Evolutionary conservation across 148 eudicot species (phyloP).

Genomic region (Salicornia ramosissima): DNA sequence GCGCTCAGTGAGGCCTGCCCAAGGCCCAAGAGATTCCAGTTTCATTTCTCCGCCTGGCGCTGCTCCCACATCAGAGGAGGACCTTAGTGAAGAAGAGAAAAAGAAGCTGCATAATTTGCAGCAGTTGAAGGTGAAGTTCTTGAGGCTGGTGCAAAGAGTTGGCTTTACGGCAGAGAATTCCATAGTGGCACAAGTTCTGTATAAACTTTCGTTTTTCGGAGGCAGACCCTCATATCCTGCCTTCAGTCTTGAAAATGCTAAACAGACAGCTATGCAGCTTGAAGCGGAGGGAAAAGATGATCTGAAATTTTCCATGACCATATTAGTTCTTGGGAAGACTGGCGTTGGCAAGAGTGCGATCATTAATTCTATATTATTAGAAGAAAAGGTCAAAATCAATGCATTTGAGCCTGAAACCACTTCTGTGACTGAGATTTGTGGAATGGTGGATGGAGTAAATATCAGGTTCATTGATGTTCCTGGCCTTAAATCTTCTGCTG

Average conservation of each 20-base stretch:
- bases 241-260: conserved; percentile 76
- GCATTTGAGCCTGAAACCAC: conserved; percentile 70
- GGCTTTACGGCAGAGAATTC: conserved; percentile 79
- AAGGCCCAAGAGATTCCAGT: conserved; percentile 42
- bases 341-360: conserved; percentile 99
- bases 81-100: conserved; percentile 73
- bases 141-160: conserved; percentile 78
- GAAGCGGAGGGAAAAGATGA: conserved; percentile 69
- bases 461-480: conserved; percentile 83
- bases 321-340: conserved; percentile 79
- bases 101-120: conserved; percentile 74
- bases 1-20: conserved; percentile 51
- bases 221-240: conserved; percentile 61
- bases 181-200: conserved; percentile 76
- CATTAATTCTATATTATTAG: conserved; percentile 81
- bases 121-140: conserved; percentile 65
- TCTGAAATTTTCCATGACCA: conserved; percentile 64
- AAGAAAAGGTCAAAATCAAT: conserved; percentile 66
- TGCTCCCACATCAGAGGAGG: conserved; percentile 43
- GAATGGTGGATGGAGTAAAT: conserved; percentile 68
- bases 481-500: conserved; percentile 68
- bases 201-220: conserved; percentile 66
- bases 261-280: conserved; percentile 54
- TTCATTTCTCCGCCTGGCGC: conserved; percentile 40
- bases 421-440: conserved; percentile 55